Percentiles rank a stretch among this genome's conserved stretches.
phyloP scores from a whole-genome alignment of 768 basidiomycete genomes.

The Ephemerocybe angulata region DNA sequence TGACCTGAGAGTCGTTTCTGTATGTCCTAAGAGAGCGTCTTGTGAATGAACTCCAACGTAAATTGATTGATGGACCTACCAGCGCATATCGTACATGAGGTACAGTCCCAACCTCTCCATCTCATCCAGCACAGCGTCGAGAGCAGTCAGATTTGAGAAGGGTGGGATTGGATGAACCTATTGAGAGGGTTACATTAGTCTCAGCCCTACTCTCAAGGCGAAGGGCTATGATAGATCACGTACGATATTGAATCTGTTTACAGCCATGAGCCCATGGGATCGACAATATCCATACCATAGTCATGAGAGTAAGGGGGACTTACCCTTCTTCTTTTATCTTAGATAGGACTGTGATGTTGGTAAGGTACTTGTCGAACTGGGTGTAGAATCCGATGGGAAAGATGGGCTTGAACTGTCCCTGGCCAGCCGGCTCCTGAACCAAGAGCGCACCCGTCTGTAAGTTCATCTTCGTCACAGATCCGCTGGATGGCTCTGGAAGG shows the following conservation, averaged over 20 bases:
- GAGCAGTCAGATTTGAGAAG: slow-evolving; percentile 55
- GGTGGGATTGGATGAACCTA: slow-evolving; percentile 70
- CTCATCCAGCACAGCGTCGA: slow-evolving; percentile 57
- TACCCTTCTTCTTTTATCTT: slow-evolving; percentile 57
- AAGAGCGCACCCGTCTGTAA: slow-evolving; percentile 54
- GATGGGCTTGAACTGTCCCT: slow-evolving; percentile 48
- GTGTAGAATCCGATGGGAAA: slow-evolving; percentile 79
- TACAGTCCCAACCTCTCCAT: slow-evolving; percentile 70
- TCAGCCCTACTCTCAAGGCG: no score
- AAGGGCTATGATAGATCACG: no score
- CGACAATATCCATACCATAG: no score
- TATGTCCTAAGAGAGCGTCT: slow-evolving; percentile 44
- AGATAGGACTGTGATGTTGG: slow-evolving; percentile 45
- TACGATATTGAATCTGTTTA: slow-evolving; percentile 44
- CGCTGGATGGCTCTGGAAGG: slow-evolving; percentile 43
- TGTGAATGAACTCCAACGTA: no score
- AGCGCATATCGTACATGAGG: slow-evolving; percentile 83
- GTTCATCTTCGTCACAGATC: slow-evolving; percentile 63
- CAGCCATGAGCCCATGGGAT: no score
- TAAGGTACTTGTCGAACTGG: slow-evolving; percentile 51
- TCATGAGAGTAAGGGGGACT: slow-evolving; percentile 22
- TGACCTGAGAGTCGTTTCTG: slow-evolving; percentile 59
- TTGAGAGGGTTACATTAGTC: neutral
- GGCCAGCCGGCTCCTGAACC: slow-evolving; percentile 49
- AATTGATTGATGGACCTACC: slow-evolving; percentile 31